Percentiles rank a stretch among this genome's conserved stretches.
Conservation (phyloP, 1,284 basidiomycete species). For the Neolentinus lepideus region DNA sequence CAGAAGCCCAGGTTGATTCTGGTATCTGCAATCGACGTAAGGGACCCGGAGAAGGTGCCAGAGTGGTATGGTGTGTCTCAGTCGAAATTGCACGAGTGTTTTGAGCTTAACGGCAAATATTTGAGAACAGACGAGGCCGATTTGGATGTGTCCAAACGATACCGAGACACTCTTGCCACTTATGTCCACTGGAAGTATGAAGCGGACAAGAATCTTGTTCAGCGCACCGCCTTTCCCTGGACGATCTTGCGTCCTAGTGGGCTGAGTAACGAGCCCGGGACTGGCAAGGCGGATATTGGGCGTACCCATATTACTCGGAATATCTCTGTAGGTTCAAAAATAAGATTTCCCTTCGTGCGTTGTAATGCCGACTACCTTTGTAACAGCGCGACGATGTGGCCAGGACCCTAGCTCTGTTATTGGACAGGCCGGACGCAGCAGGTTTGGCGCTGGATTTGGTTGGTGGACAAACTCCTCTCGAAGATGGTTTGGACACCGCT, state of each 20-base stretch:
- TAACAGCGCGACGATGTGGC: conserved; percentile 60
- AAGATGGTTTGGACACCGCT: conserved; percentile 37
- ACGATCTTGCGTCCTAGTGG: conserved; percentile 64
- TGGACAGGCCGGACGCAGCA: conserved; percentile 48
- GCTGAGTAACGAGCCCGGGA: conserved; percentile 46
- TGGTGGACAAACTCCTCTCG: conserved; percentile 46
- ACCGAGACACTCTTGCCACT: conserved; percentile 32
- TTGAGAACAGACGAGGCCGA: conserved; percentile 44
- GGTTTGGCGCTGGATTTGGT: conserved; percentile 61
- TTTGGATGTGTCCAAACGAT: conserved; percentile 33
- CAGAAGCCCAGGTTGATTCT: conserved; percentile 50
- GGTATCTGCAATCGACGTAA: conserved; percentile 60
- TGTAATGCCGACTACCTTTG: conserved; percentile 1
- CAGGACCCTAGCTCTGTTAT: conserved; percentile 39
- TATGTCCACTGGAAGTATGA: conserved; percentile 65
- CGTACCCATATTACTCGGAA: conserved; percentile 41
- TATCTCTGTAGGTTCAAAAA: conserved; percentile 32
- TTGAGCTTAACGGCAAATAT: conserved; percentile 1
- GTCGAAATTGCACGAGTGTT: neutral
- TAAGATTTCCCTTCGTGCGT: neutral
- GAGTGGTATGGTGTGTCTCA: conserved; percentile 44
- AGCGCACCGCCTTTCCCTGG: conserved; percentile 56
- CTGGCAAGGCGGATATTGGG: conserved; percentile 48
- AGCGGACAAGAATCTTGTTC: conserved; percentile 61
- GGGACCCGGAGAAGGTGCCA: conserved; percentile 45